phyloP scores from a whole-genome alignment of 495 filamentous ascomycete genomes.

The Amniculicola lignicola region DNA sequence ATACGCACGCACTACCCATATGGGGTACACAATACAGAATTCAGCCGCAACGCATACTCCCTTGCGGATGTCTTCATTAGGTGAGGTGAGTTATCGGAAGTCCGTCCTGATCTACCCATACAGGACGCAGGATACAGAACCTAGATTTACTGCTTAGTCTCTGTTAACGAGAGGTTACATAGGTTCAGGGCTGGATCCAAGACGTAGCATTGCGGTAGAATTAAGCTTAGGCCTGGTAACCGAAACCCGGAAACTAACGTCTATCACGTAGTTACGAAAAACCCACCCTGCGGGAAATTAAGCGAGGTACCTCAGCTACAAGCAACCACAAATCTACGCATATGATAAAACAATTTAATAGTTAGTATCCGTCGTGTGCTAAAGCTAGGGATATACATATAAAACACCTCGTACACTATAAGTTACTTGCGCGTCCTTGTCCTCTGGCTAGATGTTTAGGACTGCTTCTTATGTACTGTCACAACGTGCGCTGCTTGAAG shows the following conservation, averaged over 20 bases:
- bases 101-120: too few relatives aligned
- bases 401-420: slow-evolving; percentile 5
- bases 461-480: background rate
- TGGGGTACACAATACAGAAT: too few relatives aligned
- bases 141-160: too few relatives aligned
- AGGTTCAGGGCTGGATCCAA: too few relatives aligned
- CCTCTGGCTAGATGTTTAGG: slow-evolving; percentile 3
- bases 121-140: too few relatives aligned
- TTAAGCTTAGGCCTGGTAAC: too few relatives aligned
- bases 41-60: too few relatives aligned
- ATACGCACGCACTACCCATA: too few relatives aligned
- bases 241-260: slow-evolving; percentile 13
- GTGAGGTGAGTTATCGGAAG: too few relatives aligned
- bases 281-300: slow-evolving; percentile 13
- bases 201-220: too few relatives aligned
- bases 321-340: slow-evolving; percentile 7
- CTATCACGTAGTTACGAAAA: slow-evolving; percentile 14
- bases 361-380: slow-evolving; percentile 4
- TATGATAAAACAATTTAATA: slow-evolving; percentile 6
- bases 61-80: too few relatives aligned
- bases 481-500: slow-evolving; percentile 1
- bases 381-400: background rate
- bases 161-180: too few relatives aligned
- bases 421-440: slow-evolving; percentile 6
- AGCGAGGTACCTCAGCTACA: slow-evolving; percentile 20